Base-by-base conservation (phyloP, 2,329 filamentous ascomycete genomes). In the Thelonectria rubi region DNA sequence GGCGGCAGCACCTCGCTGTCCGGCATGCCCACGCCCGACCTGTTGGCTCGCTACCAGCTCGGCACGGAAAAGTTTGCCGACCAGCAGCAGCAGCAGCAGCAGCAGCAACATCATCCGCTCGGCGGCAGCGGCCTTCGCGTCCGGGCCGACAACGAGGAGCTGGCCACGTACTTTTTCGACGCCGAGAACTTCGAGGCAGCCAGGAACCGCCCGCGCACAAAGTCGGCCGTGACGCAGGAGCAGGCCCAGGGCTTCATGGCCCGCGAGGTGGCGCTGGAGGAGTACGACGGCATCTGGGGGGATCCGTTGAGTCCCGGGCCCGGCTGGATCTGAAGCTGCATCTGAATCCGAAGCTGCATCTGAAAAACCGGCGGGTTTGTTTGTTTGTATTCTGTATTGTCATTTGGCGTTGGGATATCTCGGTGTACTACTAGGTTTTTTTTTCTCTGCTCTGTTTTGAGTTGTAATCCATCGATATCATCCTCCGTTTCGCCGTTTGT, bases 101-200 rank as follows among this genome's bases (percentile, higher is more conserved):
- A 39, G 17, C 24, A 60, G 2, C 56, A 55, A 15, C 40, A 64
- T 32, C 52, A 12, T 49, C 54, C 4, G 64, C 26, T 30, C 26
- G 26, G 26, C 26, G 26, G 12, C 2, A 42, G 14, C 34, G 42
- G n/a, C 30, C 45, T 37, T 21, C 39, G 24, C 20, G 30, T 11
- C 34, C 45, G 60, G 30, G 59, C 54, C 15, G 65, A 69, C 11
- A 62, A 70, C 30, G 69, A 74, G 26, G 26, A 30, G 26, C 26
- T 8, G 66, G 70, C n/a, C 65, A 69, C 34, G 26, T 74, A 75
- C 18, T 76, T 75, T 50, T 74, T 76, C 62, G 72, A 58, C 20
- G 49, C 62, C n/a, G 37, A 50, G 9, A 58, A 42, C 15, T 52
- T 56, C 4, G 54, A 58, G 30, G 49, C 57, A 3, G 65, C 51